Percentiles rank a stretch among this genome's conserved stretches.
Conservation (phyloP, 768 basidiomycete species). For the Cyathus striatus region DNA sequence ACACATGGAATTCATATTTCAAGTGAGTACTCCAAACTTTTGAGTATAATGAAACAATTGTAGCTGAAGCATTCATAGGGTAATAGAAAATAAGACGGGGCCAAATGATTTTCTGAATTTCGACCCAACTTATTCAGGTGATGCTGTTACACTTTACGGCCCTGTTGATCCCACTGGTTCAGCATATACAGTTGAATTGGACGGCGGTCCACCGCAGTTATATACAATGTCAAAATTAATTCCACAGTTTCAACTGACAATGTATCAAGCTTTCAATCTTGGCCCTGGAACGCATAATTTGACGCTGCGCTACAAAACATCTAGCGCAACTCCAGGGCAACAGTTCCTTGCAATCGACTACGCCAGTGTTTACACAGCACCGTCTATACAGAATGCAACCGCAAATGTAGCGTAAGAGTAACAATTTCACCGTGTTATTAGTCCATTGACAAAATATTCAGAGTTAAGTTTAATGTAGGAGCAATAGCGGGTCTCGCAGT, state of each 20-base stretch:
- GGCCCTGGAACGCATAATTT: slow-evolving; percentile 11
- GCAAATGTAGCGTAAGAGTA: slow-evolving; percentile 2
- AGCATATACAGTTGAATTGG: slow-evolving; percentile 28
- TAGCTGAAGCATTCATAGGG: slow-evolving; percentile 8
- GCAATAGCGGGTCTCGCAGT: too few species aligned
- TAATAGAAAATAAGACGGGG: background rate
- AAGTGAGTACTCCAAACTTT: slow-evolving; percentile 19
- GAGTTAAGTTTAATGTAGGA: too few species aligned
- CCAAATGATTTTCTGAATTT: slow-evolving; percentile 5
- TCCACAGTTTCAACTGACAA: slow-evolving; percentile 17
- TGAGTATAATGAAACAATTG: background rate
- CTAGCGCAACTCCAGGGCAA: background rate
- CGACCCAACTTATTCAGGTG: slow-evolving; percentile 23
- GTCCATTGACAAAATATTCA: too few species aligned
- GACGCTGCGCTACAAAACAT: background rate
- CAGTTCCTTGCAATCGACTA: slow-evolving; percentile 20
- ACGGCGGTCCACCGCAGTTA: slow-evolving; percentile 16
- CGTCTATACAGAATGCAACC: slow-evolving; percentile 14
- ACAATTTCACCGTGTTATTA: background rate
- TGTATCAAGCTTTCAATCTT: slow-evolving; percentile 17
- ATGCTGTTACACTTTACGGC: slow-evolving; percentile 42
- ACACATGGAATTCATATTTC: slow-evolving; percentile 29
- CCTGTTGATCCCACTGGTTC: slow-evolving; percentile 29
- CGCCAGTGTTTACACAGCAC: slow-evolving; percentile 20
- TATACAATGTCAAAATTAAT: slow-evolving; percentile 14